Base-by-base conservation (phyloP, 176 grass and related monocot genomes). In the Oryza punctata region DNA sequence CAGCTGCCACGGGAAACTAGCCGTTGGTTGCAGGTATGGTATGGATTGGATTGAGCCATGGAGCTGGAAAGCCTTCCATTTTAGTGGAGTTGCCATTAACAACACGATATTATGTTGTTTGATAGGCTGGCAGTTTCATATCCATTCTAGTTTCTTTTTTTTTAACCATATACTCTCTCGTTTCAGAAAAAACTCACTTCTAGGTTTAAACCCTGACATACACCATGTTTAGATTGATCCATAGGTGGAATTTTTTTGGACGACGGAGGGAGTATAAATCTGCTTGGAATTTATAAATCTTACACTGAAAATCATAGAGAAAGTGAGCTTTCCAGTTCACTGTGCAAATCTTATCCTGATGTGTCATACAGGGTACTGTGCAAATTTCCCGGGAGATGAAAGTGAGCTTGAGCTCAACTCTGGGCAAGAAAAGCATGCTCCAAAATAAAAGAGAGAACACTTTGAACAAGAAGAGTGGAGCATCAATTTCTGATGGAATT, bases 21-120 rank as follows among this genome's bases (percentile, higher is more conserved):
- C 89, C 94, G 94, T 97, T 96, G 54, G 12, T 57, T 12, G 6
- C 29, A 14, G 13, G 7, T 72, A 47, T 16, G 19, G 32, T 5
- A 25, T 73, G 4, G 54, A 38, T 44, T 73, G 4, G 54, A 38
- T 44, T 25, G 70, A 18, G 12, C 9, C 18, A 49, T 41, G 32
- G 27, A 50, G 72, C 72, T 67, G 71, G 44, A 52, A 84, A 76
- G 68, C 9, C 5, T 23, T 61, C 57, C 57, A 57, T 7, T 57
- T 21, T 57, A 57, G 15, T 57, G 15, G 50, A 57, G 50, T 21
- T 57, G 57, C 57, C 14, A 4, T 61, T 61, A 10, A 61, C 57
- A 61, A 24, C 57, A 0, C n/a, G 24, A 61, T 35, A 35, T 0
- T 49, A 19, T 57, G 6, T 57, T 57, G 6, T 1, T 10, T 59